Conservation (phyloP, 1,284 basidiomycete genomes). For the Leccinum pachyderme region DNA sequence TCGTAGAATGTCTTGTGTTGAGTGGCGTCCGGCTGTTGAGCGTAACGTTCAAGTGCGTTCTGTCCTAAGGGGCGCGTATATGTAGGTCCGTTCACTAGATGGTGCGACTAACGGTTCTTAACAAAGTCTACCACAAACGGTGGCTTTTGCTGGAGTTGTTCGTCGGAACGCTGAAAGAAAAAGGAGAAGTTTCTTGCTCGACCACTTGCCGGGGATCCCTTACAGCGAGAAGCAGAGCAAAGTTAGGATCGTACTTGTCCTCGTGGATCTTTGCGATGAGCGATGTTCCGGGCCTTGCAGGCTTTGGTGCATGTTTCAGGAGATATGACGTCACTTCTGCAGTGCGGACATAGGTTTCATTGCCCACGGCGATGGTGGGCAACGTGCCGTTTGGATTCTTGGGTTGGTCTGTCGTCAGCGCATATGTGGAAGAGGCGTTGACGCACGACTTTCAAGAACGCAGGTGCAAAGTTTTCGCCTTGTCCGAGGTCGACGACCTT, state of each 20-base stretch:
- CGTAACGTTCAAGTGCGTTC: constrained; percentile 42
- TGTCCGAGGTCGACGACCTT: constrained; percentile 44
- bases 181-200: background rate
- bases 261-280: constrained; percentile 50
- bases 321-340: constrained; percentile 49
- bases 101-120: constrained; percentile 42
- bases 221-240: constrained; percentile 46
- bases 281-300: constrained; percentile 39
- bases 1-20: constrained; percentile 53
- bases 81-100: constrained; percentile 11
- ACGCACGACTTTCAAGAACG: constrained; percentile 51
- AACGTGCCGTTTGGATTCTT: constrained; percentile 57
- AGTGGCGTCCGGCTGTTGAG: constrained; percentile 41
- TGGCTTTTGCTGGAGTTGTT: constrained; percentile 48
- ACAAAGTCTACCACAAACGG: constrained; percentile 42
- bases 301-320: constrained; percentile 41
- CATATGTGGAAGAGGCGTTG: background rate
- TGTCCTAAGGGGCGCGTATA: constrained; percentile 28
- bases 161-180: constrained; percentile 43
- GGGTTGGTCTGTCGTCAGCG: constrained; percentile 1
- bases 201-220: constrained; percentile 16
- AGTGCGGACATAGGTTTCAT: constrained; percentile 47
- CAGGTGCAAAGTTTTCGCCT: constrained; percentile 63
- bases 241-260: constrained; percentile 59
- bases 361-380: constrained; percentile 48